A percentile compares a stretch with the other conserved stretches of the same genome.
phyloP scores from a whole-genome alignment of 768 basidiomycete species.

The Leccinum longicurvipes region DNA sequence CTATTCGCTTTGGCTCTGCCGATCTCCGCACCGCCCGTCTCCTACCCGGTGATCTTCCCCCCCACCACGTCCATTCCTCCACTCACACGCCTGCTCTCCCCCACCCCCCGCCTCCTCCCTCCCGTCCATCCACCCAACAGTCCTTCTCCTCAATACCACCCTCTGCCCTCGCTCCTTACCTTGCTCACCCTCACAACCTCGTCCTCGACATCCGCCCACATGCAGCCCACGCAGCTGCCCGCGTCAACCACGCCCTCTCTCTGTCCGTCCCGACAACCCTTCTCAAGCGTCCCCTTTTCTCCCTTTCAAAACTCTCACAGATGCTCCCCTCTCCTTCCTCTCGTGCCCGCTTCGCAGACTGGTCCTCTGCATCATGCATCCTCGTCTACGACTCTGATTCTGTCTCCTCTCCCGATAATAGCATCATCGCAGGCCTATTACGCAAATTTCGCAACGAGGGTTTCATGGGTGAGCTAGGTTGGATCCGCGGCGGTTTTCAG shows the following conservation, averaged over 20 bases:
- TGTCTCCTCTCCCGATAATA: conserved; percentile 50
- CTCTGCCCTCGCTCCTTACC: conserved; percentile 27
- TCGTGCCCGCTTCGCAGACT: conserved; percentile 56
- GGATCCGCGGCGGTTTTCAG: conserved; percentile 83
- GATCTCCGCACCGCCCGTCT: conserved; percentile 39
- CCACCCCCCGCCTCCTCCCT: background rate
- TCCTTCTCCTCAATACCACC: conserved; percentile 28
- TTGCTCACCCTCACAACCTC: conserved; percentile 44
- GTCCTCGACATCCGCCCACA: conserved; percentile 89
- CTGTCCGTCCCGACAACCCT: conserved; percentile 93
- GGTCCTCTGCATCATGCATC: conserved; percentile 59
- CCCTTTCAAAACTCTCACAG: conserved; percentile 67
- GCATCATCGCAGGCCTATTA: conserved; percentile 69
- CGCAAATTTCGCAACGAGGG: conserved; percentile 68
- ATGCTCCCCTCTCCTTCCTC: conserved; percentile 72
- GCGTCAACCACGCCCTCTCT: conserved; percentile 69
- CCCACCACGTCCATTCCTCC: conserved; percentile 24
- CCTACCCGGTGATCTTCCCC: conserved; percentile 21
- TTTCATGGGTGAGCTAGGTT: conserved; percentile 61
- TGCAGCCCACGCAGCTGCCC: conserved; percentile 62
- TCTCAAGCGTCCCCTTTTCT: conserved; percentile 86
- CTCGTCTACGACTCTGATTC: conserved; percentile 88
- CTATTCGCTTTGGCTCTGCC: conserved; percentile 40
- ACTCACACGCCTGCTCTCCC: conserved; percentile 1
- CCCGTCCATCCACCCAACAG: conserved; percentile 1